Evolutionary conservation across 2,329 filamentous ascomycete genomes (phyloP).

Genomic region (Phialemoniopsis sp.): DNA sequence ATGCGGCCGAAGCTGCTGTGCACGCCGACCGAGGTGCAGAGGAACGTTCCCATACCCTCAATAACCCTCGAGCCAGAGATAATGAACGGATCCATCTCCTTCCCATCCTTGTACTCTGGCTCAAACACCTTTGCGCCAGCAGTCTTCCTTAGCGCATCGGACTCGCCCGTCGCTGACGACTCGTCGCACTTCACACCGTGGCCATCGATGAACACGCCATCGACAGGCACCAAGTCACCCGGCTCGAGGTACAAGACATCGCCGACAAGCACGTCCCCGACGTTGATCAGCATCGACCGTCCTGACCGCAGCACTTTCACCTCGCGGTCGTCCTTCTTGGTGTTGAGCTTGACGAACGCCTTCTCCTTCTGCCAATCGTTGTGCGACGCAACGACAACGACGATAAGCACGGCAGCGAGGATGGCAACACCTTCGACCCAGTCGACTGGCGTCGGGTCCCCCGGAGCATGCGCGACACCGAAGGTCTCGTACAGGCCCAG

Average conservation of each 20-base stretch:
- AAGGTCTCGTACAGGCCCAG: constrained; percentile 67
- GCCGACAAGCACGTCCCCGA: constrained; percentile 61
- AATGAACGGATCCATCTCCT: constrained; percentile 62
- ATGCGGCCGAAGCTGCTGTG: constrained; percentile 51
- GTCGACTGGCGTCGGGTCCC: constrained; percentile 38
- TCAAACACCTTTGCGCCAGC: constrained; percentile 53
- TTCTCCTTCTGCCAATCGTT: constrained; percentile 63
- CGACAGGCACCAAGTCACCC: constrained; percentile 63
- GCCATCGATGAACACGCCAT: constrained; percentile 61
- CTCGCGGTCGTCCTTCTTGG: constrained; percentile 54
- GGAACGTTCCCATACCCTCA: constrained; percentile 48
- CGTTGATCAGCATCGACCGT: constrained; percentile 53
- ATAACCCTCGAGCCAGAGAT: constrained; percentile 51
- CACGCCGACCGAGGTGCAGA: constrained; percentile 51
- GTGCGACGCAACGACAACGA: constrained; percentile 53
- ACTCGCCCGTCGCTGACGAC: constrained; percentile 67
- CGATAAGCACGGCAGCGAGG: constrained; percentile 55
- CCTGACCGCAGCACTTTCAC: constrained; percentile 64
- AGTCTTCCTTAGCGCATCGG: constrained; percentile 64
- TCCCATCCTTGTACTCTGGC: constrained; percentile 33
- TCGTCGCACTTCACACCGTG: constrained; percentile 66
- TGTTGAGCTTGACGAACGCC: constrained; percentile 54
- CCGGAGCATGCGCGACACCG: constrained; percentile 34
- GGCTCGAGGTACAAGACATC: constrained; percentile 65
- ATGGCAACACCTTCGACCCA: constrained; percentile 64